A percentile compares a stretch with the other conserved stretches of the same genome.
phyloP scores from a whole-genome alignment of 768 basidiomycete genomes.

The Tricholoma saponaceum region DNA sequence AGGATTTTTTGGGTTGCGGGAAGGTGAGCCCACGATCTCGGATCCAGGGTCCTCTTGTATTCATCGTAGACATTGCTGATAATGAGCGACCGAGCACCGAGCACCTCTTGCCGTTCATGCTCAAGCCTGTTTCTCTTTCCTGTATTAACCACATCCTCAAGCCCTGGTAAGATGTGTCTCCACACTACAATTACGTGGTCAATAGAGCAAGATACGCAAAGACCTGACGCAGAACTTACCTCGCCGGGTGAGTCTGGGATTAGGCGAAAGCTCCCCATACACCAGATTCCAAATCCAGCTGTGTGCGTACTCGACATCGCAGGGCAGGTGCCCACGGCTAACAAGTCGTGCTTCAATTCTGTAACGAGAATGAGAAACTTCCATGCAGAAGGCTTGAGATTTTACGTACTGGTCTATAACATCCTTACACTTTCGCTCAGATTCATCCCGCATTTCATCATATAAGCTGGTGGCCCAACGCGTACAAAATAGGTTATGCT shows the following conservation, averaged over 20 bases:
- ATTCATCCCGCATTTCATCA: not conserved
- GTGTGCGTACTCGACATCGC: not conserved
- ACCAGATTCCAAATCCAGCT: not conserved
- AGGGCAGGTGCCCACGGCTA: not conserved
- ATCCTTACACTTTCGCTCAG: not conserved
- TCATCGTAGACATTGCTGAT: not conserved
- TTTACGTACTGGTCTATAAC: not conserved
- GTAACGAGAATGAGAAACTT: not conserved
- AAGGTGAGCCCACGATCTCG: not conserved
- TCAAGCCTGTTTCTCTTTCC: not conserved
- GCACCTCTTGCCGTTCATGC: not conserved
- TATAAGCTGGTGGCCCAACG: not conserved
- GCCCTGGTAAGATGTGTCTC: not conserved
- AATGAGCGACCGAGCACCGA: not conserved
- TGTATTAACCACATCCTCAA: not conserved
- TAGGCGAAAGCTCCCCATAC: not conserved
- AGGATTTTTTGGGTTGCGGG: not conserved
- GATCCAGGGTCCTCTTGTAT: not conserved
- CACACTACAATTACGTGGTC: not conserved
- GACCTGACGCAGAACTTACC: not conserved
- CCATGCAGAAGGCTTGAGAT: not conserved
- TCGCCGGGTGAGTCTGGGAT: not conserved
- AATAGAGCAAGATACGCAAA: not conserved
- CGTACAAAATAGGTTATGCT: not conserved
- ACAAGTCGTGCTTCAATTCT: not conserved